Evolutionary conservation across 768 basidiomycete genomes (phyloP), one percentile per base, ranked within the genome.

Genomic region (Dioszegia crocea): DNA sequence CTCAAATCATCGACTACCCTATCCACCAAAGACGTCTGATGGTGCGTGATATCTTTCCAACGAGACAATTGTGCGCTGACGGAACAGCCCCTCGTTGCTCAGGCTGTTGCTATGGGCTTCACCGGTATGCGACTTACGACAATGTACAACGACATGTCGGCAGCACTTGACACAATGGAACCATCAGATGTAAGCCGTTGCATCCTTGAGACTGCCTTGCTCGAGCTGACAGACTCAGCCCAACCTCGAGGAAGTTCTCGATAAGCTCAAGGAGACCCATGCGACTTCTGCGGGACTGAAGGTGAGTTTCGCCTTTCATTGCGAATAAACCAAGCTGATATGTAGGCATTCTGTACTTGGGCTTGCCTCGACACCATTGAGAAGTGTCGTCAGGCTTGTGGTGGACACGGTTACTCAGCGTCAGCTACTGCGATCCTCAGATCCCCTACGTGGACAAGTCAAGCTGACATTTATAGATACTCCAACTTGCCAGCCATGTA

Each of bases 201-300:
- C 31, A 33, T 27, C 10, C 29, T n/a, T n/a, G n/a, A n/a, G n/a
- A n/a, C n/a, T n/a, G n/a, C n/a, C n/a, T n/a, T n/a, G 5, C 12
- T 19, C 36, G 4, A 23, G 26, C 60, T 56, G 31, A 61, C 26
- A 30, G n/a, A 8, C 33, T 4, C 48, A 76, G 71, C 76, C 76
- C 0, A 77, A 78, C 51, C 60, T 76, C 3, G 60, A 66, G 38
- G 75, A 73, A 6, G 76, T 78, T 19, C 69, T 80, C 19, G 78
- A 78, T 40, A 80, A 78, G 69, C 68, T 80, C 55, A 80, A 80
- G 62, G 80, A 80, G 65, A 79, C 78, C 16, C 80, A 80, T 57
- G 78, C 79, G 8, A 80, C 80, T 0, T 78, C 77, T 6, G 79
- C 80, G 0, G 80, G 79, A 1, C 66, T 80, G 21, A 80, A 80